Conservation (phyloP, 768 basidiomycete species). For the Termitomyces sp. region DNA sequence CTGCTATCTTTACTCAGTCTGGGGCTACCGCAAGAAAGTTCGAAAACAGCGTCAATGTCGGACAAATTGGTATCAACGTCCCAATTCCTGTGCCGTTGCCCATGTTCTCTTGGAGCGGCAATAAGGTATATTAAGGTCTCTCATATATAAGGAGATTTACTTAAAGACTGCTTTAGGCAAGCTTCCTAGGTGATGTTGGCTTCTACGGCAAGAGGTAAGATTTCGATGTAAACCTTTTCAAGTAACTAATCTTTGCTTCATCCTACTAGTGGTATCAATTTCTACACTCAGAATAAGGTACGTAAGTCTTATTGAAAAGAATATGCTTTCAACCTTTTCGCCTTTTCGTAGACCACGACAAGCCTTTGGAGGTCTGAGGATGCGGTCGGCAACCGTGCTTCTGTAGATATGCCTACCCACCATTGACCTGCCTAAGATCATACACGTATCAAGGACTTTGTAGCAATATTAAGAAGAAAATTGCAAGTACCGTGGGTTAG, state of each 20-base stretch:
- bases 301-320: neutral
- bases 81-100: conserved; percentile 88
- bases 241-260: conserved; percentile 1
- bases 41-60: conserved; percentile 82
- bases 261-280: conserved; percentile 72
- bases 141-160: neutral
- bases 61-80: conserved; percentile 92
- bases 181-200: conserved; percentile 79
- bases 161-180: conserved; percentile 38
- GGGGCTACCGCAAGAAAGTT: conserved; percentile 95
- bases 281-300: conserved; percentile 95
- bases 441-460: neutral
- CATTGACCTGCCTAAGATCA: conserved; percentile 32
- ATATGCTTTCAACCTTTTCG: conserved; percentile 1
- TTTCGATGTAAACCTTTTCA: neutral
- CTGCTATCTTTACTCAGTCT: conserved; percentile 94
- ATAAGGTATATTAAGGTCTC: conserved; percentile 52
- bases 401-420: conserved; percentile 85
- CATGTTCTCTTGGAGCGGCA: conserved; percentile 97
- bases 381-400: conserved; percentile 73
- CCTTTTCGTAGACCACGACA: conserved; percentile 69
- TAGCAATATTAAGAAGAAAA: neutral
- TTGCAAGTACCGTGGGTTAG: neutral
- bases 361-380: conserved; percentile 91
- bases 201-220: conserved; percentile 86